Evolutionary conservation across 2,329 filamentous ascomycete species (phyloP).

Genomic region (Cladosporium sp.): DNA sequence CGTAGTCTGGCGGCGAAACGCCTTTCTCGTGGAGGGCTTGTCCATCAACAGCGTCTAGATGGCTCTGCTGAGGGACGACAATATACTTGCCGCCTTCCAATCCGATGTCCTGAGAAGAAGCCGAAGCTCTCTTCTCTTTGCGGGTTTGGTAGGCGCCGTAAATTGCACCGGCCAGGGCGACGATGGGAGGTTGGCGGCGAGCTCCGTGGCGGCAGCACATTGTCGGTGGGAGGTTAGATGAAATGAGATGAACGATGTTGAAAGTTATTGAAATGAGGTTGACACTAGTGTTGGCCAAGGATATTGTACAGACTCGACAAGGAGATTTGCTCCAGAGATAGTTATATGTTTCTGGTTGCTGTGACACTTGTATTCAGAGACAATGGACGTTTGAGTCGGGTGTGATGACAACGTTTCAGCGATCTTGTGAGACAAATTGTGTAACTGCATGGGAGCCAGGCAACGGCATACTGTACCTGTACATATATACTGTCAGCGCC

Average conservation of each 20-base stretch:
- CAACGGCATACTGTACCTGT: not conserved
- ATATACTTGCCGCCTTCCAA: not conserved
- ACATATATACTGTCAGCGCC: not conserved
- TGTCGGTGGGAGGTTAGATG: slow-evolving; percentile 2
- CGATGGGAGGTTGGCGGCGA: slow-evolving; percentile 8
- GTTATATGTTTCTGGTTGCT: slow-evolving; percentile 5
- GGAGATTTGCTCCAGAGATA: not conserved
- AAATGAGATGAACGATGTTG: not conserved
- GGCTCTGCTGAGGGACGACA: not conserved
- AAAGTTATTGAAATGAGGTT: not conserved
- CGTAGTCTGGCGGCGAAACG: slow-evolving; percentile 15
- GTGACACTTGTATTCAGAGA: slow-evolving; percentile 5
- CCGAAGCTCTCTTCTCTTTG: not conserved
- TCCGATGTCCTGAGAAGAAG: not conserved
- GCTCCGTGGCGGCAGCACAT: slow-evolving; percentile 10
- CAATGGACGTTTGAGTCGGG: not conserved
- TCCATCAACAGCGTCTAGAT: not conserved
- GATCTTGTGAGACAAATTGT: not conserved
- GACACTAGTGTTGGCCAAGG: slow-evolving; percentile 8
- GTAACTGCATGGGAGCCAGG: not conserved
- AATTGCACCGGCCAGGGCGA: not conserved
- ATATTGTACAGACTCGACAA: not conserved
- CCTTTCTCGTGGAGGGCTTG: not conserved
- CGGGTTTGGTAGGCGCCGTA: slow-evolving; percentile 12
- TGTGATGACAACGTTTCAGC: not conserved